Conservation (phyloP, 1,139 yeast genomes). For the Hemisphaericaspora subhashii region DNA sequence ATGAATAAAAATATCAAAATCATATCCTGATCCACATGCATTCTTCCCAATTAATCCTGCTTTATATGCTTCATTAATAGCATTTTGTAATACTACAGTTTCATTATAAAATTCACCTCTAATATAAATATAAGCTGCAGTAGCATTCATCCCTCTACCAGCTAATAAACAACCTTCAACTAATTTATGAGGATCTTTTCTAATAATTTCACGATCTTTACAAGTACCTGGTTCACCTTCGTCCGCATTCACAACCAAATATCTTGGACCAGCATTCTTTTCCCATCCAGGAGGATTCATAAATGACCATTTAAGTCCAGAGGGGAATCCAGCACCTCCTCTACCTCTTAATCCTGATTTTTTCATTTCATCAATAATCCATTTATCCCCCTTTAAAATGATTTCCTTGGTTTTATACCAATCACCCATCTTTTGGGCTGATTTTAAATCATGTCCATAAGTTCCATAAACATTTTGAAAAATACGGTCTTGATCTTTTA, state of each 20-base stretch:
- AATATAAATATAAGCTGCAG: constrained; percentile 87
- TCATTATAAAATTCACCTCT: constrained; percentile 88
- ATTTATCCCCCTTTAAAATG: constrained; percentile 74
- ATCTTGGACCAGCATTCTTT: constrained; percentile 80
- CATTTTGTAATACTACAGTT: constrained; percentile 66
- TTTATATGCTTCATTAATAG: constrained; percentile 82
- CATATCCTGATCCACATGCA: constrained; percentile 85
- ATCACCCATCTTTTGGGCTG: constrained; percentile 79
- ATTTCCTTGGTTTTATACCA: constrained; percentile 91
- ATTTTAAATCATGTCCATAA: constrained; percentile 72
- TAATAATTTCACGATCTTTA: constrained; percentile 84
- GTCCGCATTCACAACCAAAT: constrained; percentile 85
- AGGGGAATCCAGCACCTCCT: constrained; percentile 93
- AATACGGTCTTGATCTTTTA: constrained; percentile 79
- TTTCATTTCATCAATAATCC: constrained; percentile 87
- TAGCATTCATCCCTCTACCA: constrained; percentile 90
- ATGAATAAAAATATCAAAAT: constrained; percentile 78
- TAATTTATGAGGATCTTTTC: constrained; percentile 88
- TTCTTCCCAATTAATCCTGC: constrained; percentile 79
- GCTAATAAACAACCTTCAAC: constrained; percentile 86
- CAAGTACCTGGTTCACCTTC: constrained; percentile 95
- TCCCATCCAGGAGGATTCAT: constrained; percentile 97
- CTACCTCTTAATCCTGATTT: constrained; percentile 85
- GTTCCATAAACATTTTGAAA: constrained; percentile 78
- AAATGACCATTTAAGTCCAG: constrained; percentile 87